Evolutionary conservation across 2,329 filamentous ascomycete species (phyloP).

Genomic region (Fusarium equiseti): DNA sequence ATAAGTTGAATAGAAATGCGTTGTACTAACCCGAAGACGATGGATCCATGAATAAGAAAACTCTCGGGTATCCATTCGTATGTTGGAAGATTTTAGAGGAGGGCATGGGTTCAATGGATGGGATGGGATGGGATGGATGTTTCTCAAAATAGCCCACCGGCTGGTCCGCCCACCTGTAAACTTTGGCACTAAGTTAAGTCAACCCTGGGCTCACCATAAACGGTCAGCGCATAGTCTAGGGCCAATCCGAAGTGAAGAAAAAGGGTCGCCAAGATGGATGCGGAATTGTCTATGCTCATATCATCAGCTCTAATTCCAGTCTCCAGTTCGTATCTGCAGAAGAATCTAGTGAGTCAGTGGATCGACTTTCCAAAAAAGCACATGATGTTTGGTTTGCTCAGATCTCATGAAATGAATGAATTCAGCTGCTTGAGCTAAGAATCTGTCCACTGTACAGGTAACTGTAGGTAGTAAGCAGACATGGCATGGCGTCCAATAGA

Average conservation of each 20-base stretch:
- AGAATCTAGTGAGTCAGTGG: slow-evolving; percentile 13
- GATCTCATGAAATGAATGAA: slow-evolving; percentile 9
- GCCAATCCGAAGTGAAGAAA: slow-evolving; percentile 1
- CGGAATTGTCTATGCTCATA: slow-evolving; percentile 14
- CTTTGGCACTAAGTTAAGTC: slow-evolving; percentile 25
- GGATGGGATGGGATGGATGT: not conserved
- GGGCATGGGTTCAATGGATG: slow-evolving; percentile 2
- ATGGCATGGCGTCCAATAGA: slow-evolving; percentile 14
- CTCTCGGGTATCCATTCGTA: not conserved
- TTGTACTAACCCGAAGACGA: not conserved
- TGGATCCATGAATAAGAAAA: not conserved
- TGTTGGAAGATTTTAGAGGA: not conserved
- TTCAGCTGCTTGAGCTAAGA: slow-evolving; percentile 1
- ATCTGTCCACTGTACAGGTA: not conserved
- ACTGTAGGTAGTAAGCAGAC: not conserved
- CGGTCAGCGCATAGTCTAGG: slow-evolving; percentile 34
- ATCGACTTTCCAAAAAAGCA: not conserved
- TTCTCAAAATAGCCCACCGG: slow-evolving; percentile 36
- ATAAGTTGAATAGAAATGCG: not conserved
- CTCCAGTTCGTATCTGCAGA: slow-evolving; percentile 32
- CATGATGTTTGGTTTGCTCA: slow-evolving; percentile 7
- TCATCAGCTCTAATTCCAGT: slow-evolving; percentile 3
- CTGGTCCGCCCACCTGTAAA: slow-evolving; percentile 12
- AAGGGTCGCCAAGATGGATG: slow-evolving; percentile 8
- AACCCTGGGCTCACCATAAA: slow-evolving; percentile 19